These are phyloP conservation scores for Coemansia aciculifera DNA, from an alignment of 192 early-diverging fungal genomes.

Conservation along the genomic window DNA sequence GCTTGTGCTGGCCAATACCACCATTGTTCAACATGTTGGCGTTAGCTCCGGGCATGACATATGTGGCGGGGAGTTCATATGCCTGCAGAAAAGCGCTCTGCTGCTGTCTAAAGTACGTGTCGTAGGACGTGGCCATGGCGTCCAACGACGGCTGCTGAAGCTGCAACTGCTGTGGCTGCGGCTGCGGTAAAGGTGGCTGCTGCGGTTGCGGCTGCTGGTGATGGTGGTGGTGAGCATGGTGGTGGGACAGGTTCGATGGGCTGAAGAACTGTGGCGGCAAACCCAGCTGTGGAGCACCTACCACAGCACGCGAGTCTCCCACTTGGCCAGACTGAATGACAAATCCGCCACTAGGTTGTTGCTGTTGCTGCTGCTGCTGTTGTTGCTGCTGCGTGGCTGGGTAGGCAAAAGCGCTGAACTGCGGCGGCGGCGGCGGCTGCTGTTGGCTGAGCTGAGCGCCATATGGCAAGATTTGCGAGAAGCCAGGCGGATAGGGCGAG, in stretches of 20 bases:
- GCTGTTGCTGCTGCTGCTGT: neutral
- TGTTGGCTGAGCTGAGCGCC: constrained; percentile 15
- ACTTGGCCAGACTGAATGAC: constrained; percentile 9
- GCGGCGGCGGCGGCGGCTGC: constrained; percentile 28
- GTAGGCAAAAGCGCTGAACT: constrained; percentile 23
- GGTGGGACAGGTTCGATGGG: constrained; percentile 5
- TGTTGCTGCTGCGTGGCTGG: constrained; percentile 7
- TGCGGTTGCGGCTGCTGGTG: neutral
- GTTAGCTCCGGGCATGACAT: neutral
- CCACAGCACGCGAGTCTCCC: constrained; percentile 13
- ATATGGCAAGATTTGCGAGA: constrained; percentile 26
- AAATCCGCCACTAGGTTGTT: constrained; percentile 13
- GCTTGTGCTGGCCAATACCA: neutral
- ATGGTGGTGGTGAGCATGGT: neutral
- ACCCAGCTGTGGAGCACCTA: constrained; percentile 11
- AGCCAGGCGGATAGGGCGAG: constrained; percentile 27
- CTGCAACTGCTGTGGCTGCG: constrained; percentile 10
- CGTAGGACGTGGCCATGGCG: constrained; percentile 13
- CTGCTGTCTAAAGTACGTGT: constrained; percentile 14
- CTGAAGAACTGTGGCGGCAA: constrained; percentile 20
- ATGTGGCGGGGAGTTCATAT: constrained; percentile 1
- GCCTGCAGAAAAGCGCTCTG: constrained; percentile 8
- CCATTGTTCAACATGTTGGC: neutral
- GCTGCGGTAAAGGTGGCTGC: neutral
- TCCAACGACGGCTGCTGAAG: constrained; percentile 2